Base-by-base conservation (phyloP, 1,139 yeast genomes). In the Petasospora fabianii region DNA sequence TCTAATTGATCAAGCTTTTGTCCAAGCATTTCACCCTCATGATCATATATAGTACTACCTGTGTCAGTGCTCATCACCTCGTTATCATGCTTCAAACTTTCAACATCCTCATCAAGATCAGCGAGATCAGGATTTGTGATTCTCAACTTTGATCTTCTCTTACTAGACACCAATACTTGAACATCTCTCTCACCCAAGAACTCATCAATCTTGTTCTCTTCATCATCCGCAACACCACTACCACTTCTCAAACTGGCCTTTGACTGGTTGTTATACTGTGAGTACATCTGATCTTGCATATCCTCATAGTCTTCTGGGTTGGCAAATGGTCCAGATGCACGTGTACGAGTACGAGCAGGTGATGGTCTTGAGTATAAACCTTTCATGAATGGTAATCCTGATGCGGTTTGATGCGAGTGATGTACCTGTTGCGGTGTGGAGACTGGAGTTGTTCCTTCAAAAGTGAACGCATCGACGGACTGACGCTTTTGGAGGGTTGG, bases 141-240 rank as follows among this genome's bases (percentile, higher is more conserved):
- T 26, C 83, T 64, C 35, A 84, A 63, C 34, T 73, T 72, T 1
- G 84, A 71, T 40, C 86, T 62, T 50, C 90, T 66, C 54, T 77
- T 77, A n/a, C 84, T 76, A 42, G 86, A 76, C 9, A 83, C 90
- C 46, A 84, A 60, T 8, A 84, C 84, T 55, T 83, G 92, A 0
- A 80, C 90, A 46, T 83, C 90, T 48, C 82, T 60, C 29, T 71
- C 67, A 28, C 67, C 67, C 45, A 73, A 72, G 11, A 69, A 54
- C 27, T 65, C 62, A 24, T 65, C 64, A 22, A 59, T 61, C 29
- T 63, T 66, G 13, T 55, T 57, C 6, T 59, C 64, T 20, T 52
- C 58, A 4, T 51, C 49, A 11, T 48, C 26, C 26, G 12, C 12
- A 5, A 22, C 8, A n/a, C n/a, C n/a, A n/a, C n/a, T n/a, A n/a